Conservation (phyloP, 1,284 basidiomycete genomes). For the Sporisorium exsertum region DNA sequence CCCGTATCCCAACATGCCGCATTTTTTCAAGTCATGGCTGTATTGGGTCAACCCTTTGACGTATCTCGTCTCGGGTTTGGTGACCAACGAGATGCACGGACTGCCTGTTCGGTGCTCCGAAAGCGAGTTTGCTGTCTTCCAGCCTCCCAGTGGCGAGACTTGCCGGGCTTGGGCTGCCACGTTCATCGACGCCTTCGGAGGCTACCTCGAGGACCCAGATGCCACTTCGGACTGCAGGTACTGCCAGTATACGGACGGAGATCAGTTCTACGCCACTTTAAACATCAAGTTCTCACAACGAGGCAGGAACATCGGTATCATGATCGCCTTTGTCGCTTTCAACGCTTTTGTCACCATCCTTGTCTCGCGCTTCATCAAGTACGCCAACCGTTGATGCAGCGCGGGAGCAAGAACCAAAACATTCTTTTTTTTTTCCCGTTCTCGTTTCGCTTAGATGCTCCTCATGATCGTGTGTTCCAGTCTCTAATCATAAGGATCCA, state of each 20-base stretch:
- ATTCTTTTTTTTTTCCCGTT: not conserved
- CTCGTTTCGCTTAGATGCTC: not conserved
- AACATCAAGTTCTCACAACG: slow-evolving; percentile 74
- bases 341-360: slow-evolving; percentile 34
- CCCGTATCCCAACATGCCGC: slow-evolving; percentile 70
- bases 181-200: slow-evolving; percentile 75
- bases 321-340: slow-evolving; percentile 42
- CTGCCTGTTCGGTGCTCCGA: slow-evolving; percentile 77
- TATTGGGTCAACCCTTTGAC: slow-evolving; percentile 34
- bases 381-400: slow-evolving; percentile 40
- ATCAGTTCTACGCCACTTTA: slow-evolving; percentile 78
- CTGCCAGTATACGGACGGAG: slow-evolving; percentile 78
- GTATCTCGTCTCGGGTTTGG: slow-evolving; percentile 71
- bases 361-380: slow-evolving; percentile 45
- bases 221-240: slow-evolving; percentile 77
- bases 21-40: slow-evolving; percentile 26
- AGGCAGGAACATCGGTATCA: slow-evolving; percentile 43
- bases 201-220: slow-evolving; percentile 81
- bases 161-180: slow-evolving; percentile 73
- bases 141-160: slow-evolving; percentile 80
- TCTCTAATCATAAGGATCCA: not conserved
- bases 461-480: not conserved
- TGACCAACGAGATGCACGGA: slow-evolving; percentile 83
- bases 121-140: slow-evolving; percentile 76
- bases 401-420: not conserved